Percentiles rank a stretch among this genome's conserved stretches.
Evolutionary conservation across 164 flowering plant species (phyloP).

Genomic region (Pachysandra terminalis): DNA sequence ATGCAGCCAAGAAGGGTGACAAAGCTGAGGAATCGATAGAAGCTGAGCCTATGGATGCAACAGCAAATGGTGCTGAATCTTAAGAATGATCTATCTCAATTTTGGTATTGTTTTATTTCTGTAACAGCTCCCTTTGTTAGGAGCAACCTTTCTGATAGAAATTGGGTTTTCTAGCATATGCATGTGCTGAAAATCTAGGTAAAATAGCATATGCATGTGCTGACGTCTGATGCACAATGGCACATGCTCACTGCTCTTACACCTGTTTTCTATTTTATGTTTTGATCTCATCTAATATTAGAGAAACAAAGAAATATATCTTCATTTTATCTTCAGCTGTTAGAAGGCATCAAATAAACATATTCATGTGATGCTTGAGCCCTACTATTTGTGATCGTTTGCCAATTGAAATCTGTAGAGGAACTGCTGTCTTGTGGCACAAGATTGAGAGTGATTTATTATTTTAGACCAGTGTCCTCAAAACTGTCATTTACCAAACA

Average conservation of each 20-base stretch:
- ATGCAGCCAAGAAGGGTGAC: constrained; percentile 72
- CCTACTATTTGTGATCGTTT: too few species aligned
- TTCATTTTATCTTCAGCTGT: too few species aligned
- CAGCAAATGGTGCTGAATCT: constrained; percentile 41
- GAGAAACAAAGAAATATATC: not conserved
- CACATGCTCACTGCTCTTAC: not conserved
- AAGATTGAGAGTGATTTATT: too few species aligned
- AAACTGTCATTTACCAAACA: too few species aligned
- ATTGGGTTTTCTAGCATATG: too few species aligned
- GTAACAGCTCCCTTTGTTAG: not conserved
- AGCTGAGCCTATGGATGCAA: constrained; percentile 63
- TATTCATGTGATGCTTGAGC: too few species aligned
- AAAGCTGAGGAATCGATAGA: constrained; percentile 49
- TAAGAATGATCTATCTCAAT: constrained; percentile 17
- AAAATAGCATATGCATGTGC: too few species aligned
- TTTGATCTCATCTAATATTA: not conserved
- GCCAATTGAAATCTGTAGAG: too few species aligned
- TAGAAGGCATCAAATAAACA: not conserved
- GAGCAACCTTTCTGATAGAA: not conserved
- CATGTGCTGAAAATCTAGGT: too few species aligned
- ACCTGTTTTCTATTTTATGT: not conserved
- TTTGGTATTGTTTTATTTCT: not conserved
- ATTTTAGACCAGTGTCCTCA: too few species aligned
- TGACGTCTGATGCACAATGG: too few species aligned
- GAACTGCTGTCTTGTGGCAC: too few species aligned